Evolutionary conservation across 75 land plant species (phyloP).

Genomic region (Chamaecyparis obtusa): DNA sequence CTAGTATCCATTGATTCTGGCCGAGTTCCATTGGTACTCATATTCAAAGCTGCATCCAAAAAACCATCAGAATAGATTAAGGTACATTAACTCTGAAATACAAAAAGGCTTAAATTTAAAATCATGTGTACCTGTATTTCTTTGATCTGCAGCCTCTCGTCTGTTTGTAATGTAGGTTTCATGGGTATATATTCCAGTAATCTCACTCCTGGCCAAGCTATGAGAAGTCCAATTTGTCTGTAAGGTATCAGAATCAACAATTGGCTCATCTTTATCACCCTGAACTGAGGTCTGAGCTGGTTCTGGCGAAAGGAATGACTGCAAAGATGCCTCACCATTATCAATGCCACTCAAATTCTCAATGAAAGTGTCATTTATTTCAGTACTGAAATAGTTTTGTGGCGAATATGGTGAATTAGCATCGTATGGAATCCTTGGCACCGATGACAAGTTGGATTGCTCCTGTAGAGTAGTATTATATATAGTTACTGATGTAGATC

Average conservation of each 20-base stretch:
- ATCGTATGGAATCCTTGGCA: not conserved
- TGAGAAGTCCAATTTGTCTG: slow-evolving; percentile 7
- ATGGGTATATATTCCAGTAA: not conserved
- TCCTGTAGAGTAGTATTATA: not conserved
- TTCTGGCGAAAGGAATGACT: not conserved
- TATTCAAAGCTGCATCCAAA: not conserved
- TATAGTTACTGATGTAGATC: not conserved
- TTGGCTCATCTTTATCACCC: not conserved
- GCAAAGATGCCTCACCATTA: slow-evolving; percentile 9
- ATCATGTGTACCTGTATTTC: not conserved
- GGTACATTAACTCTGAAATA: not conserved
- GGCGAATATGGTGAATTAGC: not conserved
- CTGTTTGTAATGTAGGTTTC: not conserved
- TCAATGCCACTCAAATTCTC: not conserved
- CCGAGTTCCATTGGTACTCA: not conserved
- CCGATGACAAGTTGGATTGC: not conserved
- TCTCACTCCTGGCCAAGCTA: not conserved
- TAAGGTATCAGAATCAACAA: not conserved
- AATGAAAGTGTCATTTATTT: not conserved
- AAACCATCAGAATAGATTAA: slow-evolving; percentile 1
- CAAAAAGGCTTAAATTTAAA: not conserved
- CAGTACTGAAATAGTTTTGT: not conserved
- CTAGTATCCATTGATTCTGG: too few species aligned
- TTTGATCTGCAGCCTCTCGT: not conserved
- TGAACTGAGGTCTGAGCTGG: slow-evolving; percentile 3